These are phyloP conservation scores for Phytophthora europaea DNA, from an alignment of 352 stramenopile genomes.

Conservation along the genomic window DNA sequence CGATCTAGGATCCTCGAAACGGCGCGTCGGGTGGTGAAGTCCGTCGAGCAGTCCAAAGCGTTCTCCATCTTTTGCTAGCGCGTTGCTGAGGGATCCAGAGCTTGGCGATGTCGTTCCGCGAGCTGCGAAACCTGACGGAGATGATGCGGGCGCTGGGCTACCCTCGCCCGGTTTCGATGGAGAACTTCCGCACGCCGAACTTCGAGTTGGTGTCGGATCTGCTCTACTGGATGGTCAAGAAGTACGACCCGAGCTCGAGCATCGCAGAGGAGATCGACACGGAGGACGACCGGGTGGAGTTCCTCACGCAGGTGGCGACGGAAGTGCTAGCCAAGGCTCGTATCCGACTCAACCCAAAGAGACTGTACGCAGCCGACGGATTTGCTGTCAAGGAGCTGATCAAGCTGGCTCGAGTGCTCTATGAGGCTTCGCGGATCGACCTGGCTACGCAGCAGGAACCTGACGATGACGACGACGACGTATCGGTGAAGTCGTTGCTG, in stretches of 20 bases:
- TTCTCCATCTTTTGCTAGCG: neutral
- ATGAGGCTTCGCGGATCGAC: conserved; percentile 88
- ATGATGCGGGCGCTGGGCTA: conserved; percentile 97
- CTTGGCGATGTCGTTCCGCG: conserved; percentile 80
- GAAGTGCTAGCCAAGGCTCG: conserved; percentile 92
- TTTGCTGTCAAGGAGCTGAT: conserved; percentile 95
- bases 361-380: conserved; percentile 96
- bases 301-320: conserved; percentile 89
- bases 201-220: conserved; percentile 97
- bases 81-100: neutral
- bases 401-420: conserved; percentile 95
- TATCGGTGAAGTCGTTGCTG: conserved; percentile 77
- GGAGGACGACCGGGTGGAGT: conserved; percentile 95
- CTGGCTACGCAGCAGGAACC: conserved; percentile 57
- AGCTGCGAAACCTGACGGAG: conserved; percentile 95
- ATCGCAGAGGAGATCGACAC: conserved; percentile 95
- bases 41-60: neutral
- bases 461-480: conserved; percentile 79
- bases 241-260: conserved; percentile 87
- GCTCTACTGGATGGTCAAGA: conserved; percentile 98
- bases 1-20: conserved; percentile 34
- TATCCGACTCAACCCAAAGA: conserved; percentile 95
- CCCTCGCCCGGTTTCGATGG: conserved; percentile 89
- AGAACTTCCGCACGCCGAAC: conserved; percentile 97
- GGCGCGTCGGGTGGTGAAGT: conserved; percentile 19